Percentiles rank a stretch among this genome's conserved stretches.
phyloP scores from a whole-genome alignment of 2,329 filamentous ascomycete genomes.

The Fusarium duplospermum region DNA sequence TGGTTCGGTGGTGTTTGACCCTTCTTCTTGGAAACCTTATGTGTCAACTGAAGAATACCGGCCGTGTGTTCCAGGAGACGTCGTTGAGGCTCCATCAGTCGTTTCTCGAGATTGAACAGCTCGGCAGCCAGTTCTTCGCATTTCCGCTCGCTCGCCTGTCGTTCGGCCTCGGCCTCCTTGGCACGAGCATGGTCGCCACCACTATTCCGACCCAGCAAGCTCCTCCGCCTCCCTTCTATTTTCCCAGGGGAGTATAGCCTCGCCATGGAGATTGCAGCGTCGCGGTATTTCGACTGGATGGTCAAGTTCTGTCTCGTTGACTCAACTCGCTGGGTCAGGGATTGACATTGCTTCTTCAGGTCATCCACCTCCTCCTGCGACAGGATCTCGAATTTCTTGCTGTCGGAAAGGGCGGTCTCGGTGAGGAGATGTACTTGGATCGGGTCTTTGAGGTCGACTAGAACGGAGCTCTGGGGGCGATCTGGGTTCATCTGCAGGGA shows the following conservation, averaged over 20 bases:
- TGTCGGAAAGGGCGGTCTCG: conserved; percentile 92
- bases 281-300: conserved; percentile 92
- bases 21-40: conserved; percentile 76
- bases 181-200: conserved; percentile 59
- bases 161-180: conserved; percentile 78
- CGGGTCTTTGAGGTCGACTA: conserved; percentile 73
- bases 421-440: conserved; percentile 92
- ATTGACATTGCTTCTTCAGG: conserved; percentile 86
- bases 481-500: conserved; percentile 60
- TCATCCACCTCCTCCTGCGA: conserved; percentile 92
- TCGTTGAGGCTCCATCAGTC: conserved; percentile 78
- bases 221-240: conserved; percentile 59
- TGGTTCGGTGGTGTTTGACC: conserved; percentile 55
- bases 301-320: conserved; percentile 84
- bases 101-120: conserved; percentile 82
- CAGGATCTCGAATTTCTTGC: conserved; percentile 84
- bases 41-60: conserved; percentile 89
- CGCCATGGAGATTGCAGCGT: conserved; percentile 89
- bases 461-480: conserved; percentile 65
- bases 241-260: conserved; percentile 77
- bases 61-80: conserved; percentile 90
- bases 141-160: conserved; percentile 78
- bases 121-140: conserved; percentile 88
- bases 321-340: conserved; percentile 81
- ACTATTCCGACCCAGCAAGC: conserved; percentile 64